phyloP scores from a whole-genome alignment of 768 basidiomycete species.

The Pleurotus tuoliensis region DNA sequence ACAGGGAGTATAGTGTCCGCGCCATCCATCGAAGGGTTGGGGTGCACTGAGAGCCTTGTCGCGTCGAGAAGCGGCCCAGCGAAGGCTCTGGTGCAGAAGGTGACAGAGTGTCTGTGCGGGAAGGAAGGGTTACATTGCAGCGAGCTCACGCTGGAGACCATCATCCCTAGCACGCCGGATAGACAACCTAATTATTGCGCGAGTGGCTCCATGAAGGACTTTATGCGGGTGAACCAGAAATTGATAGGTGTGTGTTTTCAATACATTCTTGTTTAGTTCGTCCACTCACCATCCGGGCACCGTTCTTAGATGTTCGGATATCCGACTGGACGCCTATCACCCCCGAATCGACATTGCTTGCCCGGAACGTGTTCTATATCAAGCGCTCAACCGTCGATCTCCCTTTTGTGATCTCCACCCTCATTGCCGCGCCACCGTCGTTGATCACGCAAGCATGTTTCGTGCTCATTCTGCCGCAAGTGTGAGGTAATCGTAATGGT shows the following conservation, averaged over 20 bases:
- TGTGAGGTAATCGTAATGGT: no score
- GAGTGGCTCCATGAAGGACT: conserved; percentile 93
- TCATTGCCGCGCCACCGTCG: no score
- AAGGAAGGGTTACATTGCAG: conserved; percentile 63
- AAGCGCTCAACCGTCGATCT: conserved; percentile 41
- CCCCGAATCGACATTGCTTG: conserved; percentile 62
- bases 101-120: conserved; percentile 73
- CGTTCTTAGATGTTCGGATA: conserved; percentile 78
- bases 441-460: no score
- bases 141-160: conserved; percentile 72
- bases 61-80: conserved; percentile 9
- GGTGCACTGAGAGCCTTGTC: conserved; percentile 1
- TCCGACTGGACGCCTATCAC: conserved; percentile 87
- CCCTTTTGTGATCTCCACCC: no score
- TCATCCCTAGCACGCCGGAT: conserved; percentile 89
- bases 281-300: neutral
- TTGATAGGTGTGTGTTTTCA: conserved; percentile 60
- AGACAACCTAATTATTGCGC: conserved; percentile 92
- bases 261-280: neutral
- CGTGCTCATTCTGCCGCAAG: no score
- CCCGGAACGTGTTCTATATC: conserved; percentile 93
- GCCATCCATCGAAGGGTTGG: conserved; percentile 16
- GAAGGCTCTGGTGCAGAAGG: conserved; percentile 35
- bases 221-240: conserved; percentile 87
- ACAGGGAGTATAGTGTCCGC: conserved; percentile 27